phyloP scores from a whole-genome alignment of 805 yeast genomes.

The Sungouiella thailandica region DNA sequence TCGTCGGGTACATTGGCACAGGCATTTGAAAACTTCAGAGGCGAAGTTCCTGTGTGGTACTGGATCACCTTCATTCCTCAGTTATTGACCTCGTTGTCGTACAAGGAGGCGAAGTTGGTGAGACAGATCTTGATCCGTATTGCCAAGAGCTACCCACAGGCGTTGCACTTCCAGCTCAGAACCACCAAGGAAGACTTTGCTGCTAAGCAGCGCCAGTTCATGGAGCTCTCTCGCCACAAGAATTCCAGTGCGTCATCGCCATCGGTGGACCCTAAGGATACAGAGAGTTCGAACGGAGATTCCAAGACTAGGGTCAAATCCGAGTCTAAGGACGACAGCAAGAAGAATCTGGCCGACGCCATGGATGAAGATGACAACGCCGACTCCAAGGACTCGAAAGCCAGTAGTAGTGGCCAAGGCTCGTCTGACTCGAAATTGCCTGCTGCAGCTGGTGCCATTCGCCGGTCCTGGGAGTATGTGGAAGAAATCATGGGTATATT shows the following conservation, averaged over 20 bases:
- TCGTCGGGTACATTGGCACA: constrained; percentile 70
- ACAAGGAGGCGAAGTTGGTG: constrained; percentile 84
- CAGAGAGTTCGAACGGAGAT: constrained; percentile 3
- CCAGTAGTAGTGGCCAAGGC: constrained; percentile 1
- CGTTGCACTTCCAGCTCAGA: constrained; percentile 90
- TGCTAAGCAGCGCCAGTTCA: constrained; percentile 74
- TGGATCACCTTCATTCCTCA: constrained; percentile 98
- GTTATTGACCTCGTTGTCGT: constrained; percentile 80
- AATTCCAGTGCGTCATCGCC: constrained; percentile 1
- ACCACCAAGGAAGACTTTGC: constrained; percentile 94
- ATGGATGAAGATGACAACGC: not conserved
- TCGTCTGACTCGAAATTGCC: constrained; percentile 1
- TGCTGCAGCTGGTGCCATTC: constrained; percentile 15
- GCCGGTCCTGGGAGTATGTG: constrained; percentile 91
- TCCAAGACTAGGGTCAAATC: not conserved
- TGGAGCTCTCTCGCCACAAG: constrained; percentile 26
- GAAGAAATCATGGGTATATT: constrained; percentile 89
- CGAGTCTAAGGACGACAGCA: constrained; percentile 3
- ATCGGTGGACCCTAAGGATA: constrained; percentile 10
- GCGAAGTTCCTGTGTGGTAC: constrained; percentile 98
- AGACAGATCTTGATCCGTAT: constrained; percentile 84
- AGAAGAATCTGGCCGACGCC: not conserved
- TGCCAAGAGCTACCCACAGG: constrained; percentile 97
- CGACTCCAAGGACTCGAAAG: not conserved
- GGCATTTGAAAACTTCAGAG: constrained; percentile 88